Base-by-base conservation (phyloP, 2,329 filamentous ascomycete genomes). In the Colletotrichum tamarilloi region DNA sequence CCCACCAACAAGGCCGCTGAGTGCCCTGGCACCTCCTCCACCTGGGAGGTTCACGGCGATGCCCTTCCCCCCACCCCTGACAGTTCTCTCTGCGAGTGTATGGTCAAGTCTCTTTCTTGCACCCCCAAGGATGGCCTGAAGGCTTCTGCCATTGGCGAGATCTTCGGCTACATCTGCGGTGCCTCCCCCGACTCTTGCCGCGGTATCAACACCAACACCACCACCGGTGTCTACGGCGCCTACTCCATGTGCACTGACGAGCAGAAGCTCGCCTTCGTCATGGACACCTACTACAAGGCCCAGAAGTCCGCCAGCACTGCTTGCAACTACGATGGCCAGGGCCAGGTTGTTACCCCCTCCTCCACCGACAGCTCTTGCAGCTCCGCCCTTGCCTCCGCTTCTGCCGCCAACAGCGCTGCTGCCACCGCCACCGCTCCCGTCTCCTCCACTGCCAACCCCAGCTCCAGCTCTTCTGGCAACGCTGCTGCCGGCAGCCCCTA, bases 11-110 rank as follows among this genome's bases (percentile, higher is more conserved):
- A 89, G 63, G 86, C 91, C 28, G 88, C 90, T 64, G 81, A 88
- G 59, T 99, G 97, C 90, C 97, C 97, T 28, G 85, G 85, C 19
- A 84, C 92, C 70, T 85, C 83, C 77, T 76, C 83, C 49, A 86
- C 85, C 79, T 99, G 97, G 96, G 86, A 88, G 77, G 93, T 94
- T 66, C 83, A 81, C 56, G 87, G 89, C 74, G 86, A 88, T 56
- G 86, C 85, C 71, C 94, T 99, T 42, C 97, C 97, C 32, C 96
- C 95, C 11, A 90, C 90, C 12, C 95, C 95, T 75, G 94, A 98
- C 85, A 80, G 90, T 58, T 80, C 90, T 57, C 91, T 97, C 59
- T 99, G 97, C 89, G 83, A 87, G 71, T 99, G 97, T 90, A 98
- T 98, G 94, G 89, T 90, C 82, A 86, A 90, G 76, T 91, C 91